Evolutionary conservation across 2,329 filamentous ascomycete genomes (phyloP), one percentile per base, ranked within the genome.

Genomic region (Fusarium beomiforme): DNA sequence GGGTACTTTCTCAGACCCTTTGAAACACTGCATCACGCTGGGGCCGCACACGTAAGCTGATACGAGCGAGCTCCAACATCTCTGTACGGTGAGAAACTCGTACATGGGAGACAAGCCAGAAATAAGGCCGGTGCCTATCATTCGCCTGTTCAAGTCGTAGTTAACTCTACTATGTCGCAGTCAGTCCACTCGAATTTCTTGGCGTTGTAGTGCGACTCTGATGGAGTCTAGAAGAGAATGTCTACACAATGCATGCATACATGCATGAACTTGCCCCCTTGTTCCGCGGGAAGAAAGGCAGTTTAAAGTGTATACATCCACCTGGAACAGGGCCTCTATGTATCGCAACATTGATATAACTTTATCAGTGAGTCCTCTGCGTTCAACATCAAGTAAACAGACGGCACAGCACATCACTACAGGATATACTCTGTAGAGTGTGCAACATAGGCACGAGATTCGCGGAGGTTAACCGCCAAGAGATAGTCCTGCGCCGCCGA

Each of bases 21-120:
- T 37, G 50, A 29, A 59, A 67, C 54, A 42, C 37, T 54, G 54
- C 62, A 67, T 54, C 57, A 31, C 24, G 34, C 39, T 59, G 29
- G n/a, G 39, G 39, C 37, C 24, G 65, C 69, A 75, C 73, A 66
- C 73, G 73, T 75, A 71, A 75, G 61, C 73, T 64, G 69, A 71
- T 67, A 72, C 73, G 70, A 75, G 73, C 39, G 41, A 54, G 24
- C 49, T 50, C 49, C 39, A 62, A 21, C n/a, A 42, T 67, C 54
- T 60, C 29, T 24, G 24, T 59, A 46, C 37, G 37, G 44, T 21
- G 39, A 41, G 26, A 17, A 26, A 21, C 34, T 26, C 59, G 19
- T 64, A 41, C 61, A 46, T 36, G 37, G 21, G 53, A 36, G 26
- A 53, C 24, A 43, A 24, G 42, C 41, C 63, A 29, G 42, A 23